Evolutionary conservation across 1,139 yeast species (phyloP).

Genomic region (Geotrichum histeridarum): DNA sequence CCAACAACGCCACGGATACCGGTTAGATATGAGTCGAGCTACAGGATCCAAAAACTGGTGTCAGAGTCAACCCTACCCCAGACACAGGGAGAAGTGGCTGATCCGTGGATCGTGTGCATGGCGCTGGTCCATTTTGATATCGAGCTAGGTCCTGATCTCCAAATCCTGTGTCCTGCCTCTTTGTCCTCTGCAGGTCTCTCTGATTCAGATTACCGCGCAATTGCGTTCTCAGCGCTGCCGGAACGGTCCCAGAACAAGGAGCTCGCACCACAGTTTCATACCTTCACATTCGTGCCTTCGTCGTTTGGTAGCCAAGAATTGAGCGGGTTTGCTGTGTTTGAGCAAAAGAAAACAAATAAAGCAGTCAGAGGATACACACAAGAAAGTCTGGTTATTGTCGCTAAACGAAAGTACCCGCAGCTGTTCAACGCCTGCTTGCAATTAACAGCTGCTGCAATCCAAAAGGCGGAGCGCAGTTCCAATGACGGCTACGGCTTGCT

Average conservation of each 20-base stretch:
- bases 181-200: slow-evolving; percentile 16
- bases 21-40: slow-evolving; percentile 27
- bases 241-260: slow-evolving; percentile 24
- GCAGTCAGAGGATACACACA: slow-evolving; percentile 29
- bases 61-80: no score
- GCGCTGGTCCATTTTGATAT: slow-evolving; percentile 36
- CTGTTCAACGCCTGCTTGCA: slow-evolving; percentile 27
- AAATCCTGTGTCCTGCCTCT: slow-evolving; percentile 29
- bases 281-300: slow-evolving; percentile 23
- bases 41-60: slow-evolving; percentile 27
- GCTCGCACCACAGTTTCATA: slow-evolving; percentile 23
- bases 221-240: slow-evolving; percentile 32
- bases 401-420: slow-evolving; percentile 26
- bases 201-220: slow-evolving; percentile 29
- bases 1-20: neutral
- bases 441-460: slow-evolving; percentile 13
- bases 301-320: slow-evolving; percentile 9
- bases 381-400: slow-evolving; percentile 30
- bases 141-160: slow-evolving; percentile 35
- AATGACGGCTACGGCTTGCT: neutral
- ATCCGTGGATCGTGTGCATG: slow-evolving; percentile 31
- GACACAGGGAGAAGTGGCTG: neutral
- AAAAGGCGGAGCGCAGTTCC: slow-evolving; percentile 11
- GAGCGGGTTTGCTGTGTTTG: slow-evolving; percentile 29
- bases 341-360: slow-evolving; percentile 25